Base-by-base conservation (phyloP, 2,329 filamentous ascomycete species). In the Botrytis sinoallii region DNA sequence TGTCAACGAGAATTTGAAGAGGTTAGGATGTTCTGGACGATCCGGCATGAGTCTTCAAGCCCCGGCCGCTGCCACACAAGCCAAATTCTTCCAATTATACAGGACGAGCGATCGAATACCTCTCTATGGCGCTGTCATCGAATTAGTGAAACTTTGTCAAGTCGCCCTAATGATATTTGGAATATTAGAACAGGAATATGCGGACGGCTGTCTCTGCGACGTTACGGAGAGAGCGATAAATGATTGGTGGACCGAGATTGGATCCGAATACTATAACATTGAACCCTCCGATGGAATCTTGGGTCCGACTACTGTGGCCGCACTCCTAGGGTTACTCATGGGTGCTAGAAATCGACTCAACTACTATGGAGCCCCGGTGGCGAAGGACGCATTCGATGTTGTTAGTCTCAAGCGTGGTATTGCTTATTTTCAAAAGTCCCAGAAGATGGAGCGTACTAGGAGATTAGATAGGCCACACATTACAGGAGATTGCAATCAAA, bases 241-340 rank as follows among this genome's bases (percentile, higher is more conserved):
- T 75, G 93, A 98, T 81, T 99, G 96, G 96, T 98, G 96, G 96
- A 91, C 93, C 1, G 93, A 97, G 79, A 92, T 98, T 74, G 96
- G 96, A 2, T 91, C 91, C 0, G 95, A 98, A 77, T 91, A 96
- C 79, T 98, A 95, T 85, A 97, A 95, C 72, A 89, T 94, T 48
- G 96, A 98, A 82, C 95, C 96, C 1, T 92, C 92, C 16, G 96
- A 99, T 83, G 95, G 95, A 20, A 94, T 97, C 35, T 85, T 99
- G 3, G 96, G 96, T 0, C 95, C 96, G 3, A 97, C 93, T 0
- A 98, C 95, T 0, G 94, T 98, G 12, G 90, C 95, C 35, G 95
- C 93, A 3, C 83, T 99, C 32, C 84, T 99, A 7, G 96, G 96
- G 5, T 91, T 96, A 81, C 85, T 98, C 10, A 92, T 97, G 85